These are phyloP conservation scores for Fusarium virguliforme DNA, from an alignment of 2,329 filamentous ascomycete species.

Conservation along the genomic window DNA sequence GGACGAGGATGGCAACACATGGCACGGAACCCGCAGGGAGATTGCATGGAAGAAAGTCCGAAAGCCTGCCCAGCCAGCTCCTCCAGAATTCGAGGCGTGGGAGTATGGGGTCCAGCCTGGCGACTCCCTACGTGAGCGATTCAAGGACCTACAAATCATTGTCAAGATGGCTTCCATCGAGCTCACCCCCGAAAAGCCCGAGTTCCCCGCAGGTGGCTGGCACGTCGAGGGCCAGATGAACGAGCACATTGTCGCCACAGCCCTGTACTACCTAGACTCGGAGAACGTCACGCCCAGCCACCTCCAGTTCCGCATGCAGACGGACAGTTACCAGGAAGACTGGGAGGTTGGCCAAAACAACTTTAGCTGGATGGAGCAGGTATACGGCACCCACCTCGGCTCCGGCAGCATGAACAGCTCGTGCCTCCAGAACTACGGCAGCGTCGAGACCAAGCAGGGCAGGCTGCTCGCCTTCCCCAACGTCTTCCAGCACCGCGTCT, in stretches of 20 bases:
- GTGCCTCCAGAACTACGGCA: slow-evolving; percentile 41
- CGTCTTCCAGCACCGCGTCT: slow-evolving; percentile 43
- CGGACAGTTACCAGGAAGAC: background rate
- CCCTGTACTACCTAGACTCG: slow-evolving; percentile 49
- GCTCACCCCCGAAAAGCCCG: slow-evolving; percentile 45
- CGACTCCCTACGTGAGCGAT: slow-evolving; percentile 18
- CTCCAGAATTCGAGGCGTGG: slow-evolving; percentile 58
- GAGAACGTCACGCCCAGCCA: slow-evolving; percentile 44
- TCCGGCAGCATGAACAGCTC: fast-evolving
- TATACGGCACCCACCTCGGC: slow-evolving; percentile 7
- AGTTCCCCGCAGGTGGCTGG: slow-evolving; percentile 38
- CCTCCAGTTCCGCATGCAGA: slow-evolving; percentile 45
- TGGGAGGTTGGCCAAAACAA: background rate
- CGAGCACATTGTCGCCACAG: slow-evolving; percentile 51
- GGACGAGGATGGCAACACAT: slow-evolving; percentile 16
- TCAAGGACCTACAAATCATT: slow-evolving; percentile 66
- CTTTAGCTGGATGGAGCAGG: slow-evolving; percentile 31
- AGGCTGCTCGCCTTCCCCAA: slow-evolving; percentile 42
- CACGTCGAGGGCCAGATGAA: slow-evolving; percentile 51
- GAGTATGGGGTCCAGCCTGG: slow-evolving; percentile 33
- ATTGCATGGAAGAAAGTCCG: slow-evolving; percentile 33
- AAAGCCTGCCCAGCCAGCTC: slow-evolving; percentile 30
- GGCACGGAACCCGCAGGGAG: background rate
- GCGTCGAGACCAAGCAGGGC: slow-evolving; percentile 39
- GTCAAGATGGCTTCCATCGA: slow-evolving; percentile 67